Percentiles rank a stretch among this genome's conserved stretches.
Evolutionary conservation across 805 yeast genomes (phyloP).

Genomic region (Pichia californica): DNA sequence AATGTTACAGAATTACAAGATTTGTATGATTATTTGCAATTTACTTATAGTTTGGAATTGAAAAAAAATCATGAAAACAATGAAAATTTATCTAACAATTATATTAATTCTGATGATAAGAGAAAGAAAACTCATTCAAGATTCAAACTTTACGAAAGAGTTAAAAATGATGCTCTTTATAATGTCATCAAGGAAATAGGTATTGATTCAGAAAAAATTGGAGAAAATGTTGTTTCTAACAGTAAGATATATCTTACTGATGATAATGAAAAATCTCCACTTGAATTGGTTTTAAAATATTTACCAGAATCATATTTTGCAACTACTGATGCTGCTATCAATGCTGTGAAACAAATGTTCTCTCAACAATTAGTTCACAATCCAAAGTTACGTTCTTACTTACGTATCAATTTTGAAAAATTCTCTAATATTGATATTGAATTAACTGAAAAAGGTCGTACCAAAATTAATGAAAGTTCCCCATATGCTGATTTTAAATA

Average conservation of each 20-base stretch:
- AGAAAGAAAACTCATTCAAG: constrained; percentile 49
- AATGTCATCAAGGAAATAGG: constrained; percentile 67
- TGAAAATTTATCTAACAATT: constrained; percentile 12
- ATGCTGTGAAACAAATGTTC: constrained; percentile 64
- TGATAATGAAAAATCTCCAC: constrained; percentile 58
- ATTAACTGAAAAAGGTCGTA: constrained; percentile 76
- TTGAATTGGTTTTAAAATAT: constrained; percentile 43
- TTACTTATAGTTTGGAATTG: constrained; percentile 56
- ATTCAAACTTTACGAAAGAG: constrained; percentile 56
- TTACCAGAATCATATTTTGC: constrained; percentile 39
- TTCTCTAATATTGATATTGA: constrained; percentile 67
- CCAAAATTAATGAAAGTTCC: constrained; percentile 70
- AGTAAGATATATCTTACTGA: constrained; percentile 66
- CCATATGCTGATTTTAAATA: constrained; percentile 88
- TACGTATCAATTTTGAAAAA: constrained; percentile 53
- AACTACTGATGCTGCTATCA: constrained; percentile 47
- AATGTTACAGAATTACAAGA: constrained; percentile 81
- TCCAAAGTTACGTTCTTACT: constrained; percentile 69
- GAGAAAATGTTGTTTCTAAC: constrained; percentile 68
- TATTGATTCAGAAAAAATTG: constrained; percentile 70
- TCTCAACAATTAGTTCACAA: constrained; percentile 78
- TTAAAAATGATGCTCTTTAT: constrained; percentile 57
- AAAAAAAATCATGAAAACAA: constrained; percentile 33
- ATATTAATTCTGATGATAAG: constrained; percentile 8
- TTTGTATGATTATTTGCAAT: constrained; percentile 73